Percentiles rank a stretch among this genome's conserved stretches.
Evolutionary conservation across 1,139 yeast species (phyloP).

Genomic region (Debaryomyces subglobosus): DNA sequence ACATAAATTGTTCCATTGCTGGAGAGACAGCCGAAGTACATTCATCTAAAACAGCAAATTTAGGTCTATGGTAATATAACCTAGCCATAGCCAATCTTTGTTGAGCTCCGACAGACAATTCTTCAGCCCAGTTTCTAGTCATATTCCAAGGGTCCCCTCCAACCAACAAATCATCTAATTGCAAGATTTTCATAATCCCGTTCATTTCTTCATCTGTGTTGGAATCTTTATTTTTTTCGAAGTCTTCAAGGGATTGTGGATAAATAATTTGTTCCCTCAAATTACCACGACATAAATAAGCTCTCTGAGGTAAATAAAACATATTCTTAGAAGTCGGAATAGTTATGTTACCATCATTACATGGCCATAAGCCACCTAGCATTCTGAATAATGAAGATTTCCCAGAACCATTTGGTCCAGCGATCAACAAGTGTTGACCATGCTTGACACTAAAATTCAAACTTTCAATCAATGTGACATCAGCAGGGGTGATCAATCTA

Average conservation of each 20-base stretch:
- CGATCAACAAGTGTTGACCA: slow-evolving; percentile 85
- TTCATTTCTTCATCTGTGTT: slow-evolving; percentile 64
- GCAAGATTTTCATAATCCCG: slow-evolving; percentile 61
- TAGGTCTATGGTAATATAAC: slow-evolving; percentile 86
- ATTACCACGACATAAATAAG: slow-evolving; percentile 75
- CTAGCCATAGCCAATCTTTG: slow-evolving; percentile 94
- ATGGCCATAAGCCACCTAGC: slow-evolving; percentile 94
- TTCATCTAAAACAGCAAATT: slow-evolving; percentile 92
- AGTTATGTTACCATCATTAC: slow-evolving; percentile 61
- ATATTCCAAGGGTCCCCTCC: slow-evolving; percentile 57
- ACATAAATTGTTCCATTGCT: slow-evolving; percentile 89
- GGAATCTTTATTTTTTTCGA: slow-evolving; percentile 40
- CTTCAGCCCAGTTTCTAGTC: slow-evolving; percentile 84
- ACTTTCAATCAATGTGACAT: slow-evolving; percentile 69
- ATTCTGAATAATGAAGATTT: slow-evolving; percentile 89
- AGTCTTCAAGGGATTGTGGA: slow-evolving; percentile 72
- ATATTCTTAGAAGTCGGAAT: slow-evolving; percentile 73
- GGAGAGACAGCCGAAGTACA: slow-evolving; percentile 94
- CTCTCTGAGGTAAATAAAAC: slow-evolving; percentile 91
- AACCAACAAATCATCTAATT: slow-evolving; percentile 57
- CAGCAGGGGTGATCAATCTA: slow-evolving; percentile 82
- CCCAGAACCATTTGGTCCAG: slow-evolving; percentile 96
- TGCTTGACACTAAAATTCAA: slow-evolving; percentile 72
- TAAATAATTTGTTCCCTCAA: slow-evolving; percentile 87
- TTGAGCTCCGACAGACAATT: slow-evolving; percentile 88